These are phyloP conservation scores for Agapanthus africanus DNA, from an alignment of 106 monocot genomes.

Conservation along the genomic window DNA sequence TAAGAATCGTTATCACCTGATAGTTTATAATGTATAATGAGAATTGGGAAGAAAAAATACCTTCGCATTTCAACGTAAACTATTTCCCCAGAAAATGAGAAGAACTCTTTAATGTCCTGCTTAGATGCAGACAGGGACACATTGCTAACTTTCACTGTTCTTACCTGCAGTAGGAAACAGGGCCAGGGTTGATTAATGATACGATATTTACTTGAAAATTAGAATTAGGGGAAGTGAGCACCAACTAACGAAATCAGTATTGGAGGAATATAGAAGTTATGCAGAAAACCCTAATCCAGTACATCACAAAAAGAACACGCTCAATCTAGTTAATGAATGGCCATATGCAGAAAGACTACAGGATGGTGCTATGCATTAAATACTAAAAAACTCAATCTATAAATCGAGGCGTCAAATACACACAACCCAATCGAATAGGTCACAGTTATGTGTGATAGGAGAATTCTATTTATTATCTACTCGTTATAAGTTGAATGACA, in stretches of 20 bases:
- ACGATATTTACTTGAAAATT: no score
- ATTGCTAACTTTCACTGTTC: constrained; percentile 77
- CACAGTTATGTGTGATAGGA: no score
- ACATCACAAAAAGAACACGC: neutral
- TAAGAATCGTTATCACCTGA: neutral
- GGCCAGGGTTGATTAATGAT: neutral
- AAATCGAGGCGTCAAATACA: no score
- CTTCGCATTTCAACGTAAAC: constrained; percentile 76
- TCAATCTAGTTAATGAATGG: no score
- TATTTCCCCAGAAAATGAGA: constrained; percentile 88
- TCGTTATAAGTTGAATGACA: no score
- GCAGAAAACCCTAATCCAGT: neutral
- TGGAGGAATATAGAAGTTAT: neutral
- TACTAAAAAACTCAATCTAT: no score
- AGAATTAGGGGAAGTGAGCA: neutral
- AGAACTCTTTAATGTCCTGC: constrained; percentile 78
- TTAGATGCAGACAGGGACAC: constrained; percentile 62
- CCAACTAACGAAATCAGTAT: neutral
- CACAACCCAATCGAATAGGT: no score
- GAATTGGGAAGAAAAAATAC: constrained; percentile 17
- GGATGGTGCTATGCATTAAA: no score
- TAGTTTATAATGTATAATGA: neutral
- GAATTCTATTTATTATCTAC: no score
- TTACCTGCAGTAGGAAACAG: constrained; percentile 28
- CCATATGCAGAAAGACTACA: no score